Percentiles rank a stretch among this genome's conserved stretches.
Conservation (phyloP, 2,329 filamentous ascomycete genomes). For the Pestalotiopsis sp. region DNA sequence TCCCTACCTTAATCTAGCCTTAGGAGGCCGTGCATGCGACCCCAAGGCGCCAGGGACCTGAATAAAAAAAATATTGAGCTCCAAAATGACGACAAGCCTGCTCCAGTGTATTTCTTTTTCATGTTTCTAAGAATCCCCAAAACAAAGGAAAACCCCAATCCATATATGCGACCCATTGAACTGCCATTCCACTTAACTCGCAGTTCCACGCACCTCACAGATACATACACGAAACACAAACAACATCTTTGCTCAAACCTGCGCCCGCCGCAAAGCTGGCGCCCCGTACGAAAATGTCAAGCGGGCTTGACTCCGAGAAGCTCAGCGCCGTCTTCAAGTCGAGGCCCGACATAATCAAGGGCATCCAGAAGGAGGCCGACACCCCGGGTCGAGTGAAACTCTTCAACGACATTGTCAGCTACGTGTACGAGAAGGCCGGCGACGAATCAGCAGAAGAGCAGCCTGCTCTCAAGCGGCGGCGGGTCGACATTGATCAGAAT, state of each 20-base stretch:
- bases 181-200: neutral
- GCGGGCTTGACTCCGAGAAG: slow-evolving; percentile 48
- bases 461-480: slow-evolving; percentile 52
- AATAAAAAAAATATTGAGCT: neutral
- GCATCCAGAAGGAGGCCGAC: slow-evolving; percentile 54
- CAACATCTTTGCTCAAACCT: neutral
- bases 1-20: neutral
- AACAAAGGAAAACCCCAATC: too few species aligned
- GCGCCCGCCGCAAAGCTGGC: neutral
- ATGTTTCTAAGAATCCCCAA: neutral
- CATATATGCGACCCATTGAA: neutral
- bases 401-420: slow-evolving; percentile 57
- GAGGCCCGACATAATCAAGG: slow-evolving; percentile 55
- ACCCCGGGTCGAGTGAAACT: slow-evolving; percentile 48
- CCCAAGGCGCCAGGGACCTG: neutral
- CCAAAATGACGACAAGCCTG: slow-evolving; percentile 8
- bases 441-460: slow-evolving; percentile 29
- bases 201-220: neutral
- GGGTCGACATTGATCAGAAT: slow-evolving; percentile 44
- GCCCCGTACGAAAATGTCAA: slow-evolving; percentile 33
- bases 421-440: slow-evolving; percentile 46
- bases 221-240: neutral
- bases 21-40: slow-evolving; percentile 3
- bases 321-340: slow-evolving; percentile 54
- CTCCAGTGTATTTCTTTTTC: slow-evolving; percentile 24